These are phyloP conservation scores for cucumber (Cucumis sativus) DNA, from an alignment of 306 rosid species.

Conservation along the genomic window Cucumber_9930_V3 NC_026661.2:21547001-21547500, in stretches of 20 bases:
- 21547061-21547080: neutral
- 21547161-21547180: conserved; percentile 68
- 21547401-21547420: conserved; percentile 19
- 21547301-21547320: conserved; percentile 20
- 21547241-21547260: conserved; percentile 24
- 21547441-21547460: conserved; percentile 17
- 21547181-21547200: conserved; percentile 65
- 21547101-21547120: neutral
- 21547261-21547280: conserved; percentile 17
- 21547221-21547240: conserved; percentile 55
- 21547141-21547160: conserved; percentile 22
- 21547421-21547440: conserved; percentile 15
- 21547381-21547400: conserved; percentile 46
- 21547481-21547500: conserved; percentile 49
- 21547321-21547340: conserved; percentile 55
- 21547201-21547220: conserved; percentile 85
- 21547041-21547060: conserved; percentile 89
- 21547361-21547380: conserved; percentile 57
- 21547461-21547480: conserved; percentile 24
- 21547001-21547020: conserved; percentile 91
- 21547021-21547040: conserved; percentile 89
- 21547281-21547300: conserved; percentile 16
- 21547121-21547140: neutral
- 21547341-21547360: conserved; percentile 30
- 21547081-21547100: neutral